Evolutionary conservation across 306 rosid genomes (phyloP), one percentile per base, ranked within the genome.

Genomic region (Dalbergia oliveri): DNA sequence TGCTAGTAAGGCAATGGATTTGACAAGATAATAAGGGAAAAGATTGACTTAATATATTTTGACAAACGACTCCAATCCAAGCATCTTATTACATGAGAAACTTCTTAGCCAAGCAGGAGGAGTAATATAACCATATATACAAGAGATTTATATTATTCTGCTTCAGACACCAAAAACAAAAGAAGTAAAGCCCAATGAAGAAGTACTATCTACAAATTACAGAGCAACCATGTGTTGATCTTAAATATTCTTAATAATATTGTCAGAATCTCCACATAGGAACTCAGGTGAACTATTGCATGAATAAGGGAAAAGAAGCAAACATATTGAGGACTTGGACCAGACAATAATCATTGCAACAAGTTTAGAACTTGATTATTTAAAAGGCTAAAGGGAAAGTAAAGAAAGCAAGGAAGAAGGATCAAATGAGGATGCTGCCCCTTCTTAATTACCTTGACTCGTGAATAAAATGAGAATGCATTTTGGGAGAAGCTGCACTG

Each of bases 401-500:
- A 64, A 62, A 34, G 3, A 44, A 47, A 44, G 59, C 51, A 69
- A 16, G 54, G 37, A 84, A 9, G 26, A 76, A 11, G 65, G 54
- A 80, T 44, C 76, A 64, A 58, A 71, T 23, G 43, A 79, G 74
- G 66, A 31, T 50, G 72, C 39, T 56, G 66, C 76, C 58, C 78
- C 34, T 50, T 76, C 79, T 78, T 69, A 76, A 62, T 81, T 86
- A 94, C 98, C 97, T 87, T 70, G 88, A 85, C 80, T 92, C 91
- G 59, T 88, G 93, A 82, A 86, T 88, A 79, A 90, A 94, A 73
- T 86, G 77, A 59, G 88, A 88, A 87, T 89, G 94, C 72, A 79
- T 88, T 60, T 85, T 83, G 77, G 93, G 93, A 94, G 98, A 86
- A 94, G 94, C 37, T 84, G 93, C 89, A 87, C 97, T 3, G 86